A percentile compares a stretch with the other conserved stretches of the same genome.
phyloP scores from a whole-genome alignment of 1,284 basidiomycete species.

The Cutaneotrichosporon sp. region DNA sequence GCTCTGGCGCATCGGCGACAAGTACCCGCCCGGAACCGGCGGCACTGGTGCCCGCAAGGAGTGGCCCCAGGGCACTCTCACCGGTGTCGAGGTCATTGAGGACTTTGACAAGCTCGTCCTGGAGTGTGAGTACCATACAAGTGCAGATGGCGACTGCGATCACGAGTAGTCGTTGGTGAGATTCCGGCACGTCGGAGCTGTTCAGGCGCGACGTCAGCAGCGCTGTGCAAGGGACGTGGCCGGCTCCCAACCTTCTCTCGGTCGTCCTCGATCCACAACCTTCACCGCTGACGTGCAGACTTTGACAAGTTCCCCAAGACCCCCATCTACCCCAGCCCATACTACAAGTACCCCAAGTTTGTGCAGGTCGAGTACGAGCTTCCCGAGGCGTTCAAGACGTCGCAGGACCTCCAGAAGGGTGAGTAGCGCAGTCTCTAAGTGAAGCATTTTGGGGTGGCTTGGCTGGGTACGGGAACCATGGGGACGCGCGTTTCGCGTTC shows the following conservation, averaged over 20 bases:
- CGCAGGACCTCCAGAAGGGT: constrained; percentile 51
- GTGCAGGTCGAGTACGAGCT: constrained; percentile 41
- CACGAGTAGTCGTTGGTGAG: neutral
- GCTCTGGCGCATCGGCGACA: constrained; percentile 44
- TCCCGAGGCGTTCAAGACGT: constrained; percentile 45
- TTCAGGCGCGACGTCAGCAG: neutral
- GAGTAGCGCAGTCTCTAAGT: constrained; percentile 17
- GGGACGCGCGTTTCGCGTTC: neutral
- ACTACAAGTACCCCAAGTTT: constrained; percentile 51
- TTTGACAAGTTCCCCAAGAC: constrained; percentile 34
- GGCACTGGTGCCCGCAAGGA: constrained; percentile 48
- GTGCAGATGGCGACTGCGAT: neutral
- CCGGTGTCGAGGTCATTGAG: constrained; percentile 48
- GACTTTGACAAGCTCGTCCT: constrained; percentile 42
- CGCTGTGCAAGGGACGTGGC: neutral
- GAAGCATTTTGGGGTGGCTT: neutral
- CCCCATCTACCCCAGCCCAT: constrained; percentile 46
- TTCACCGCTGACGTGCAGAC: constrained; percentile 21
- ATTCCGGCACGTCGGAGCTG: neutral
- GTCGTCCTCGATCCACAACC: neutral
- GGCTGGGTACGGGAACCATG: neutral
- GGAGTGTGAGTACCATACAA: constrained; percentile 40
- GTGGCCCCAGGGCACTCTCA: constrained; percentile 46
- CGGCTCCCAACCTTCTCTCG: neutral
- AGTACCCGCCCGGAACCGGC: constrained; percentile 52